These are phyloP conservation scores for Citrus sp. DNA, from an alignment of 345 rosid genomes.

Conservation along the genomic window DNA sequence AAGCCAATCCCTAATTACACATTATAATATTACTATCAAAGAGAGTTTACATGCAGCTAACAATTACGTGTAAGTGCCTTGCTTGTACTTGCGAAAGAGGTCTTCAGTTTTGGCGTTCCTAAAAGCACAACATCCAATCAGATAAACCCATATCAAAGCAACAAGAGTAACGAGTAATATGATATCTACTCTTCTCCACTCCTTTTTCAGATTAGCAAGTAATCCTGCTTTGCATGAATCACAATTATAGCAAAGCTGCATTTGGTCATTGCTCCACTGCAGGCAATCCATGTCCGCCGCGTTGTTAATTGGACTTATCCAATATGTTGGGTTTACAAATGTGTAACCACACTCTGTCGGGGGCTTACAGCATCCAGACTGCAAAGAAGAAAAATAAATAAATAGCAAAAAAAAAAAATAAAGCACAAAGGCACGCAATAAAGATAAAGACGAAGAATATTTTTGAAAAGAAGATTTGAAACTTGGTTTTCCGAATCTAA, in stretches of 20 bases:
- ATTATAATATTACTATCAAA: background rate
- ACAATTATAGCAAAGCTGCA: constrained; percentile 65
- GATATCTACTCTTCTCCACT: constrained; percentile 72
- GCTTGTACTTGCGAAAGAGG: constrained; percentile 71
- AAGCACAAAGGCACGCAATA: background rate
- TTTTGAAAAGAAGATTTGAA: constrained; percentile 1
- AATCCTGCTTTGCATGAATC: constrained; percentile 95
- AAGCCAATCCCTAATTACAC: background rate
- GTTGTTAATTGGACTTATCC: constrained; percentile 66
- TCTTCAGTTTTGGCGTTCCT: constrained; percentile 83
- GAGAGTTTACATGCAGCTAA: background rate
- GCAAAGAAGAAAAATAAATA: background rate
- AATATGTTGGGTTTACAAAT: constrained; percentile 66
- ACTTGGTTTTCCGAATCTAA: constrained; percentile 13
- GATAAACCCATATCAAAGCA: constrained; percentile 57
- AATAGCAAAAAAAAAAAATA: no score
- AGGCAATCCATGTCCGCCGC: constrained; percentile 89
- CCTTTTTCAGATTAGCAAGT: constrained; percentile 60
- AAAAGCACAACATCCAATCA: constrained; percentile 76
- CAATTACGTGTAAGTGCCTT: constrained; percentile 57
- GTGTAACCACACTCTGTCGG: constrained; percentile 64
- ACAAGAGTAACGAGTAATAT: constrained; percentile 54
- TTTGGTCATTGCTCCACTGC: constrained; percentile 88
- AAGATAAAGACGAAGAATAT: background rate
- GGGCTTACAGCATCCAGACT: constrained; percentile 85